Evolutionary conservation across 257 asterid species (phyloP).

Genomic region (Fraxinus excelsior): DNA sequence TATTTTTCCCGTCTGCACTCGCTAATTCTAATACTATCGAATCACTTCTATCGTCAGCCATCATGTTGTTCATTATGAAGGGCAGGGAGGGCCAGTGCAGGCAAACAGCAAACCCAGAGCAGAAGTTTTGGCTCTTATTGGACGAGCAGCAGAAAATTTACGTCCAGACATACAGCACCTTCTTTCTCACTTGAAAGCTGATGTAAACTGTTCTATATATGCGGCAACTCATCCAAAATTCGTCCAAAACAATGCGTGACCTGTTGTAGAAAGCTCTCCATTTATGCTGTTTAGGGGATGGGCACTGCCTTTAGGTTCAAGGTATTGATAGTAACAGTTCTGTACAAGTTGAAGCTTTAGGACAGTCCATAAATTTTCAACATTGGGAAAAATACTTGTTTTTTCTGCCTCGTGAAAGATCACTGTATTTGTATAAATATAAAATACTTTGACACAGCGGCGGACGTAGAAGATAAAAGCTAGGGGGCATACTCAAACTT

Average conservation of each 20-base stretch:
- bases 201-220: slow-evolving; percentile 68
- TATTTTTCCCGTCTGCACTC: not conserved
- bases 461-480: too few species aligned
- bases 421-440: too few species aligned
- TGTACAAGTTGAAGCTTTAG: not conserved
- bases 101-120: slow-evolving; percentile 81
- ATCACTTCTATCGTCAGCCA: slow-evolving; percentile 44
- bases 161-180: slow-evolving; percentile 89
- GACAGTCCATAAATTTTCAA: not conserved
- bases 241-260: slow-evolving; percentile 35
- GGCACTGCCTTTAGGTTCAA: not conserved
- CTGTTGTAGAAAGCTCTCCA: not conserved
- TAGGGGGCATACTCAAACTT: too few species aligned
- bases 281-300: not conserved
- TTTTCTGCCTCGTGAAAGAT: not conserved
- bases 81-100: slow-evolving; percentile 94
- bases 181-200: slow-evolving; percentile 74
- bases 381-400: too few species aligned
- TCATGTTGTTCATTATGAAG: slow-evolving; percentile 88
- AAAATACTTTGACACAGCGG: too few species aligned
- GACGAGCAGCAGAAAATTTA: slow-evolving; percentile 80
- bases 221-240: slow-evolving; percentile 80
- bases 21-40: not conserved
- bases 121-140: slow-evolving; percentile 70
- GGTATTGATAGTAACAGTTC: not conserved